Percentiles rank a stretch among this genome's conserved stretches.
Evolutionary conservation across 148 eudicot species (phyloP).

Genomic region (Cornus controversa): DNA sequence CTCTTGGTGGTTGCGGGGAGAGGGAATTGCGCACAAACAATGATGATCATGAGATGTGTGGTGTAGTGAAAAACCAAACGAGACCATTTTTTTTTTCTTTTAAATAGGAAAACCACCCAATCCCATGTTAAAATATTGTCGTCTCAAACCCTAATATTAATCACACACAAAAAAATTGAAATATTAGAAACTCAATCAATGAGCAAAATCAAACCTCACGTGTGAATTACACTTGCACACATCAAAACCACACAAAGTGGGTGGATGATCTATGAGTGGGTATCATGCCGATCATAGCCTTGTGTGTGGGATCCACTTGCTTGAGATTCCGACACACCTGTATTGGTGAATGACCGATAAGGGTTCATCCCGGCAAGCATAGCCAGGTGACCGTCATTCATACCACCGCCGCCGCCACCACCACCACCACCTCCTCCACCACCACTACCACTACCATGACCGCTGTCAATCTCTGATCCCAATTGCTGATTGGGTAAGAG

Average conservation of each 20-base stretch:
- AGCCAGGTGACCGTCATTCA: slow-evolving; percentile 57
- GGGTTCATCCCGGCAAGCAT: slow-evolving; percentile 59
- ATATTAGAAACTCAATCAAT: slow-evolving; percentile 2
- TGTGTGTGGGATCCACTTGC: slow-evolving; percentile 67
- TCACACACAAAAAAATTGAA: slow-evolving; percentile 34
- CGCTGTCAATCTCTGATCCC: slow-evolving; percentile 30
- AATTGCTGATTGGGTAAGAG: slow-evolving; percentile 72
- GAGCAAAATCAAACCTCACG: slow-evolving; percentile 45
- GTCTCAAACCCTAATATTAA: slow-evolving; percentile 36
- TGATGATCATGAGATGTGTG: slow-evolving; percentile 2
- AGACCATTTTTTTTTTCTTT: background rate
- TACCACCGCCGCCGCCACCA: slow-evolving; percentile 11
- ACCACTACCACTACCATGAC: slow-evolving; percentile 21
- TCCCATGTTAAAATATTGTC: slow-evolving; percentile 23
- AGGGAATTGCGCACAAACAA: too few species aligned
- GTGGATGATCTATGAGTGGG: slow-evolving; percentile 38
- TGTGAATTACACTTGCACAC: slow-evolving; percentile 17
- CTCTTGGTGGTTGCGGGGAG: too few species aligned
- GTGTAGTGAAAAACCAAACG: slow-evolving; percentile 19
- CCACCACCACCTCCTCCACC: slow-evolving; percentile 11
- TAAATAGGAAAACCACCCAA: slow-evolving; percentile 21
- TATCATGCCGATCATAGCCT: slow-evolving; percentile 57
- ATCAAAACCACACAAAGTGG: slow-evolving; percentile 23
- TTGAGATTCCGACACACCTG: slow-evolving; percentile 59
- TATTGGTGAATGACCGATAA: slow-evolving; percentile 28